Evolutionary conservation across 2,329 filamentous ascomycete genomes (phyloP).

Genomic region (Sporothrix pseudoabietina): DNA sequence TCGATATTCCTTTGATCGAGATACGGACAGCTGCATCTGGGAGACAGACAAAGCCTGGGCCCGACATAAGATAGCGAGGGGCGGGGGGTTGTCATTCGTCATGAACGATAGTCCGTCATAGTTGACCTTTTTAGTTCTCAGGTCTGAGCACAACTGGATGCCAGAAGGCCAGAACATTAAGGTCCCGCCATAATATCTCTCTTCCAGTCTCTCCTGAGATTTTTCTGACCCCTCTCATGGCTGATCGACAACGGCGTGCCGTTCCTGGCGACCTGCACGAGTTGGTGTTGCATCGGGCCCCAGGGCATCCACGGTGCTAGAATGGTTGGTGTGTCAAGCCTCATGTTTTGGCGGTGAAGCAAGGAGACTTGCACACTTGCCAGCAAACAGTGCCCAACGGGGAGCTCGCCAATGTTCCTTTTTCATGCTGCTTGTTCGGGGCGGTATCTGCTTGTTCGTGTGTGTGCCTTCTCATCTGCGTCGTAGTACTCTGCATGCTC

Average conservation of each 20-base stretch:
- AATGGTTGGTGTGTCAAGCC: background rate
- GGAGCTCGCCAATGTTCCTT: background rate
- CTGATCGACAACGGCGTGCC: constrained; percentile 10
- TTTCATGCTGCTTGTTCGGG: background rate
- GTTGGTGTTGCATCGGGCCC: constrained; percentile 17
- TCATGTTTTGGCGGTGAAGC: constrained; percentile 26
- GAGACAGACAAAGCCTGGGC: background rate
- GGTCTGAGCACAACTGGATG: background rate
- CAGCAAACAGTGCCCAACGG: constrained; percentile 20
- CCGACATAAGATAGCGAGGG: background rate
- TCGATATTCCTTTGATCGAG: background rate
- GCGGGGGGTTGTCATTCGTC: background rate
- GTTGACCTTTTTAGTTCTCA: background rate
- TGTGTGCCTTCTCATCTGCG: background rate
- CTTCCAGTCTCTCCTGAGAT: background rate
- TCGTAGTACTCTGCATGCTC: background rate
- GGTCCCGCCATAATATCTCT: background rate
- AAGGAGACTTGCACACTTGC: background rate
- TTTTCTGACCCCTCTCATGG: background rate
- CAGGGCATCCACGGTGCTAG: background rate
- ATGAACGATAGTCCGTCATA: background rate
- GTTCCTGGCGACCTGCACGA: constrained; percentile 23
- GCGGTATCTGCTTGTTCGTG: background rate
- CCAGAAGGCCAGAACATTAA: background rate
- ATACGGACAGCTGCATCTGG: background rate